Conservation (phyloP, 129 eudicot genomes). For the Calendula officinalis region DNA sequence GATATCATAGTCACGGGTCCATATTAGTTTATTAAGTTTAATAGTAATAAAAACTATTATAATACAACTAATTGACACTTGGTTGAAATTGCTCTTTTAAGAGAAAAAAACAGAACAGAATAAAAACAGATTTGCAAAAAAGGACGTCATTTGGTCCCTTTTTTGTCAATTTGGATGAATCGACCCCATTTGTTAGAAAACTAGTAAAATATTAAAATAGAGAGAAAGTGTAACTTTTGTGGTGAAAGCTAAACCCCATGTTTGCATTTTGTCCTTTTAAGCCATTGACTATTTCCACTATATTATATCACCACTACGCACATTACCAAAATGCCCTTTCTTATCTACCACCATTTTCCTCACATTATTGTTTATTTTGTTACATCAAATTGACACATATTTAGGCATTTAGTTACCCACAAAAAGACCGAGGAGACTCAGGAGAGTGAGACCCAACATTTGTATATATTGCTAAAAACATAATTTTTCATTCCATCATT, state of each 20-base stretch:
- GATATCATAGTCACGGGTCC: constrained; percentile 29
- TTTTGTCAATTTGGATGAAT: constrained; percentile 14
- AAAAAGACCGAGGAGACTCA: too few species aligned
- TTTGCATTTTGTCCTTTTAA: constrained; percentile 12
- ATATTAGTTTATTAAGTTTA: background rate
- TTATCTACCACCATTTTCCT: too few species aligned
- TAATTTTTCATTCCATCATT: too few species aligned
- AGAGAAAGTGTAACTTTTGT: background rate
- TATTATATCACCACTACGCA: background rate
- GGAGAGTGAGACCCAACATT: too few species aligned
- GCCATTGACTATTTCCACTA: constrained; percentile 16
- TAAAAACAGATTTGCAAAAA: background rate
- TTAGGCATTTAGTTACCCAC: too few species aligned
- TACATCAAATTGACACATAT: background rate
- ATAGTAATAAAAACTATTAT: background rate
- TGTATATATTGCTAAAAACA: too few species aligned
- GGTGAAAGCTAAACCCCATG: constrained; percentile 22
- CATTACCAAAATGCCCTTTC: constrained; percentile 13
- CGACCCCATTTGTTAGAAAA: background rate
- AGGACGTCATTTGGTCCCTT: constrained; percentile 18
- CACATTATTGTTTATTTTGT: background rate
- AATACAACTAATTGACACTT: background rate
- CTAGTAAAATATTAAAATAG: background rate
- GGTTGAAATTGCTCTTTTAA: constrained; percentile 2
- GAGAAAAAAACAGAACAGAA: constrained; percentile 6